phyloP scores from a whole-genome alignment of 2,329 filamentous ascomycete genomes.

The Apiospora phragmitis region DNA sequence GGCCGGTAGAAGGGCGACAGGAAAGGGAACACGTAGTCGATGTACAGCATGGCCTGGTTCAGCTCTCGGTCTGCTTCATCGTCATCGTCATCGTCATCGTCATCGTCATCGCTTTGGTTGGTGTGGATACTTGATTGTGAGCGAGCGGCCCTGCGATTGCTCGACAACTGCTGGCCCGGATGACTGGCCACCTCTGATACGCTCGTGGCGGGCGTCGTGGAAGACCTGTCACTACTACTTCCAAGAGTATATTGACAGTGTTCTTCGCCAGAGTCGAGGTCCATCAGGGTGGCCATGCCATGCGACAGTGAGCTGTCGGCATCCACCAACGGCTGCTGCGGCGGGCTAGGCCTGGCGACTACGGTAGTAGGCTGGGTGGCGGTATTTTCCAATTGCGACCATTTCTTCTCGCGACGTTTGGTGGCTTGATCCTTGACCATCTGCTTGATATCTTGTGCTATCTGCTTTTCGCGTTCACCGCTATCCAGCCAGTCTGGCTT shows the following conservation, averaged over 20 bases:
- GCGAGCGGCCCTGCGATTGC: background rate
- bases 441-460: conserved; percentile 54
- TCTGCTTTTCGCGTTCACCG: conserved; percentile 48
- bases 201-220: conserved; percentile 13
- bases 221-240: conserved; percentile 10
- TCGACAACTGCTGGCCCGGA: background rate
- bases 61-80: conserved; percentile 24
- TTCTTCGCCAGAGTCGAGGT: background rate
- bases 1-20: conserved; percentile 65
- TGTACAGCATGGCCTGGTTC: conserved; percentile 55
- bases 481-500: conserved; percentile 62
- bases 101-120: background rate
- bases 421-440: conserved; percentile 56
- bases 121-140: background rate
- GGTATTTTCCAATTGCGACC: conserved; percentile 34
- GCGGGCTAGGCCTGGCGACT: background rate
- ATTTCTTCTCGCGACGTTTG: conserved; percentile 50
- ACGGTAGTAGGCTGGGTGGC: background rate
- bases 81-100: conserved; percentile 6
- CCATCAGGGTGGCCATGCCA: conserved; percentile 13
- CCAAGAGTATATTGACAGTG: background rate
- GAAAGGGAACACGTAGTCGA: conserved; percentile 63
- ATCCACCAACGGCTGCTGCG: background rate
- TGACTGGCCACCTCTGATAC: background rate
- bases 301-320: conserved; percentile 11